Conservation (phyloP, 257 asterid species). For the Scutellaria baicalensis region DNA sequence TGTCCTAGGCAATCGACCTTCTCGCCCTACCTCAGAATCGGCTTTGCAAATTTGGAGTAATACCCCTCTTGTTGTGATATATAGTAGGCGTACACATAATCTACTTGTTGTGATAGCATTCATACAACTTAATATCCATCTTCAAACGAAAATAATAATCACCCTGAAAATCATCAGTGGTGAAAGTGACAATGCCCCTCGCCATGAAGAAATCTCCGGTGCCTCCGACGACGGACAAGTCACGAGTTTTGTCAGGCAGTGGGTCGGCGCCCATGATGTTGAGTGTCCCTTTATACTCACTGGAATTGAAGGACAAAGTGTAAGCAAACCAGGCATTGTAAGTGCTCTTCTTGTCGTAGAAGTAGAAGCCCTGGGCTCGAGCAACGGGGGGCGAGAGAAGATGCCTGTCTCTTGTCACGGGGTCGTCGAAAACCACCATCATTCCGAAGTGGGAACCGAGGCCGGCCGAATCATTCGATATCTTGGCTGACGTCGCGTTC, state of each 20-base stretch:
- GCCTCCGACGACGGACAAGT: slow-evolving; percentile 54
- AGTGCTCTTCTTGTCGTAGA: slow-evolving; percentile 37
- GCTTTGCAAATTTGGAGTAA: no score
- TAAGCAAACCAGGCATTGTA: slow-evolving; percentile 61
- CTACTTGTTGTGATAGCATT: slow-evolving; percentile 26
- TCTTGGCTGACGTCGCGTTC: slow-evolving; percentile 44
- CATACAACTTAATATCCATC: slow-evolving; percentile 65
- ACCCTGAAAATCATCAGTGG: slow-evolving; percentile 39
- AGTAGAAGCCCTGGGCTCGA: slow-evolving; percentile 57
- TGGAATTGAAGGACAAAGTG: slow-evolving; percentile 46
- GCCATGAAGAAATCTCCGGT: slow-evolving; percentile 71
- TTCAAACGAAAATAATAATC: slow-evolving; percentile 46
- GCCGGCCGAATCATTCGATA: slow-evolving; percentile 14
- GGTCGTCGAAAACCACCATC: slow-evolving; percentile 56
- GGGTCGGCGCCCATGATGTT: slow-evolving; percentile 59
- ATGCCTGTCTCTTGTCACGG: slow-evolving; percentile 35
- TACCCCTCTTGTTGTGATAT: no score
- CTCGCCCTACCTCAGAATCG: no score
- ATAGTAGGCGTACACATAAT: not conserved
- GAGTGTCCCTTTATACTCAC: slow-evolving; percentile 41
- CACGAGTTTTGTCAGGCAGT: slow-evolving; percentile 34
- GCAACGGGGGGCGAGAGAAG: slow-evolving; percentile 40
- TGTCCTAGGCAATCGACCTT: no score
- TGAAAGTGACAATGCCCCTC: slow-evolving; percentile 43
- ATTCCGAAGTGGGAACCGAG: slow-evolving; percentile 33